phyloP scores from a whole-genome alignment of 225 moss, liverwort and hornwort genomes.

The Takakia lepidozioides region DNA sequence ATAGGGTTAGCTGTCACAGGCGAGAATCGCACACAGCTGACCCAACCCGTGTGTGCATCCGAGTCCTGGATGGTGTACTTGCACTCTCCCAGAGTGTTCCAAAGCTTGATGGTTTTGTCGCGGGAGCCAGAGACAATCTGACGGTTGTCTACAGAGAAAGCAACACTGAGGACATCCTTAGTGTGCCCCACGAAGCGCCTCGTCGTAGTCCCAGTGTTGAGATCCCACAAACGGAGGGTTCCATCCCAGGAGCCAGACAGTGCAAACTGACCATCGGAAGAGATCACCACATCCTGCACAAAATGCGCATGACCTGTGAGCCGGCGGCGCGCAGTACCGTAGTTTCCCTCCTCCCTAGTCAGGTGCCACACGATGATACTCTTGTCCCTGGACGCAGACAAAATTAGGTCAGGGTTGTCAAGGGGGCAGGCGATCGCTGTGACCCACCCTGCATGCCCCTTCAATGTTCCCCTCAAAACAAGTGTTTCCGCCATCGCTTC shows the following conservation, averaged over 20 bases:
- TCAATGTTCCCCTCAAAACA: conserved; percentile 68
- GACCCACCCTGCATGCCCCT: conserved; percentile 88
- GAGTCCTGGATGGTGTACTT: conserved; percentile 98
- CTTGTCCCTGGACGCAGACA: conserved; percentile 87
- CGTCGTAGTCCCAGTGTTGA: conserved; percentile 80
- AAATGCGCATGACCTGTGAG: conserved; percentile 82
- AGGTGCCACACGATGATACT: conserved; percentile 82
- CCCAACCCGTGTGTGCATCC: conserved; percentile 91
- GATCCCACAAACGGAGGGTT: conserved; percentile 84
- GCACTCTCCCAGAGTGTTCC: conserved; percentile 71
- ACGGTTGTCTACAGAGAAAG: conserved; percentile 53
- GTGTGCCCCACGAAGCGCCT: conserved; percentile 83
- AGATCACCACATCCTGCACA: conserved; percentile 84
- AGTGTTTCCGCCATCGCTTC: conserved; percentile 72
- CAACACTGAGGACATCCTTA: conserved; percentile 80
- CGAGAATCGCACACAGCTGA: conserved; percentile 93
- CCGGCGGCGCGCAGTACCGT: conserved; percentile 62
- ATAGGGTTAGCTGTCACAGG: conserved; percentile 82
- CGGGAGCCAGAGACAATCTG: conserved; percentile 55
- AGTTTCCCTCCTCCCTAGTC: conserved; percentile 75
- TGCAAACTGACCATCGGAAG: conserved; percentile 89
- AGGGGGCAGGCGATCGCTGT: conserved; percentile 96
- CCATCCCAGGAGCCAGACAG: conserved; percentile 88
- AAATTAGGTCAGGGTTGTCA: conserved; percentile 86
- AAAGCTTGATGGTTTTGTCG: conserved; percentile 55